A percentile compares a stretch with the other conserved stretches of the same genome.
These are phyloP conservation scores for Glomus cerebriforme DNA, from an alignment of 192 early-diverging fungal genomes.

Conservation along the genomic window DNA sequence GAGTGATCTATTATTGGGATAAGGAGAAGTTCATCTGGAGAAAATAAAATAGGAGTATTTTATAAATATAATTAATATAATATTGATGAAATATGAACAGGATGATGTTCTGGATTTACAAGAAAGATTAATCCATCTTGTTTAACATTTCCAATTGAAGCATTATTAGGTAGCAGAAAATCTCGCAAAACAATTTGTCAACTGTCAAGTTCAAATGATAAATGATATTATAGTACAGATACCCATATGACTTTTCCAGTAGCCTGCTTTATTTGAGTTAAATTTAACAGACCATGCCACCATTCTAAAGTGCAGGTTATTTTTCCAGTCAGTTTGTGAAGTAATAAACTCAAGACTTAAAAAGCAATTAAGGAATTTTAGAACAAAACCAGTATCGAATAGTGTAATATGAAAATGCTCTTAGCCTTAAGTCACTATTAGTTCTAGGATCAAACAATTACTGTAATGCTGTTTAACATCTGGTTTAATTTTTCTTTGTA, in stretches of 20 bases:
- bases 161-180: background rate
- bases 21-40: background rate
- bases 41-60: background rate
- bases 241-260: background rate
- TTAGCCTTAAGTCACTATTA: too few species aligned
- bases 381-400: too few species aligned
- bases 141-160: background rate
- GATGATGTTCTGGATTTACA: background rate
- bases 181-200: background rate
- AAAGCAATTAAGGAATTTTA: too few species aligned
- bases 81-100: background rate
- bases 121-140: background rate
- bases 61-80: background rate
- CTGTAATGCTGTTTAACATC: too few species aligned
- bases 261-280: background rate
- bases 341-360: too few species aligned
- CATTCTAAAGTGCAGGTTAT: background rate
- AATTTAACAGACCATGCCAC: background rate
- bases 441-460: too few species aligned
- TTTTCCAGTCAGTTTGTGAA: too few species aligned
- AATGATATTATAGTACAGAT: background rate
- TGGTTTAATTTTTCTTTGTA: too few species aligned
- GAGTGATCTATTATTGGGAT: background rate
- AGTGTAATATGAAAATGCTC: too few species aligned
- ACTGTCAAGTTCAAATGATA: background rate